Percentiles rank a stretch among this genome's conserved stretches.
Evolutionary conservation across 768 basidiomycete species (phyloP).

Genomic region (Rhizopogon vulgaris): DNA sequence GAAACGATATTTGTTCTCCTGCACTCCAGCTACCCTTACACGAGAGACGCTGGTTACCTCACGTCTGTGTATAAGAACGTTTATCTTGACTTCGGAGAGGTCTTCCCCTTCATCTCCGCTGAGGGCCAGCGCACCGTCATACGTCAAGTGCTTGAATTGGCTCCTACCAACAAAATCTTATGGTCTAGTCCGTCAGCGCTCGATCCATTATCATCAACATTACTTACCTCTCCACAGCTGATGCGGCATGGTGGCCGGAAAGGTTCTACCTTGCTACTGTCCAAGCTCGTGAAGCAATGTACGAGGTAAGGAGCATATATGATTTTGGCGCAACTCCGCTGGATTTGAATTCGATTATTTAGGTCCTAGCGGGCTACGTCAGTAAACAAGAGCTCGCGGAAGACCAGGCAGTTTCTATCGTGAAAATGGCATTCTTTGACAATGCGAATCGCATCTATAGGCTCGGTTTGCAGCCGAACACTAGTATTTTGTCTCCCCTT

Average conservation of each 20-base stretch:
- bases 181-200: slow-evolving; percentile 59
- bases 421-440: slow-evolving; percentile 54
- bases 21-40: slow-evolving; percentile 75
- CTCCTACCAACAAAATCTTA: slow-evolving; percentile 73
- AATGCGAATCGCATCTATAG: slow-evolving; percentile 63
- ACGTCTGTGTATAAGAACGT: slow-evolving; percentile 68
- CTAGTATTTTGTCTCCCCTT: slow-evolving; percentile 1
- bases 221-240: slow-evolving; percentile 30
- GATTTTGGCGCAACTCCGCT: neutral
- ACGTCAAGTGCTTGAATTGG: slow-evolving; percentile 60
- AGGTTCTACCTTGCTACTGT: slow-evolving; percentile 60
- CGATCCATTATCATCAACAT: neutral
- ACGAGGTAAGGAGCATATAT: slow-evolving; percentile 34
- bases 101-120: slow-evolving; percentile 62
- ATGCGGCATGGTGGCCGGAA: slow-evolving; percentile 76
- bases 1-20: slow-evolving; percentile 59
- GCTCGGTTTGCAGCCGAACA: slow-evolving; percentile 38
- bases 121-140: slow-evolving; percentile 57
- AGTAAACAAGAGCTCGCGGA: slow-evolving; percentile 45
- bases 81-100: slow-evolving; percentile 75
- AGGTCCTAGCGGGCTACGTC: slow-evolving; percentile 57
- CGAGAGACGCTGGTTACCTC: slow-evolving; percentile 73
- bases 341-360: neutral
- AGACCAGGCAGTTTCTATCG: slow-evolving; percentile 45
- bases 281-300: slow-evolving; percentile 61